phyloP scores from a whole-genome alignment of 352 stramenopile genomes.

The Phytopythium mirpurense region DNA sequence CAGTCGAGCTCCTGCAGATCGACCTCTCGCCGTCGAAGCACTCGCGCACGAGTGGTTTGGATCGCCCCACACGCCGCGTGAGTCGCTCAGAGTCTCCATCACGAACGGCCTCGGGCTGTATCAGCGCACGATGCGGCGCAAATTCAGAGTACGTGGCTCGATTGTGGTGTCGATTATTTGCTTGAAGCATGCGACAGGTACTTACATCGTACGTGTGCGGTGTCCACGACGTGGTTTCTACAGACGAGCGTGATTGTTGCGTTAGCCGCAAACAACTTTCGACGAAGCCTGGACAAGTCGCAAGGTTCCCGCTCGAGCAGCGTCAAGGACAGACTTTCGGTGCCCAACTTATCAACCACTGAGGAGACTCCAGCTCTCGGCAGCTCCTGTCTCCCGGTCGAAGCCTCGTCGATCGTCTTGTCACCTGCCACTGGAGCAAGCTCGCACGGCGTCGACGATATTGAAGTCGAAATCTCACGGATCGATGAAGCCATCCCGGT shows the following conservation, averaged over 20 bases:
- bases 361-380: background rate
- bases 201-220: too few species aligned
- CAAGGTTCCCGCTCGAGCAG: background rate
- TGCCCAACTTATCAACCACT: background rate
- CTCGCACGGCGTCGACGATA: background rate
- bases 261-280: conserved; percentile 48
- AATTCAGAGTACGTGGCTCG: conserved; percentile 44
- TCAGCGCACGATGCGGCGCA: conserved; percentile 50
- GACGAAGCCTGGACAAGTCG: conserved; percentile 37
- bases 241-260: conserved; percentile 56
- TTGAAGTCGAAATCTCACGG: background rate
- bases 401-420: background rate
- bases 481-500: background rate
- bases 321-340: background rate
- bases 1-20: conserved; percentile 16
- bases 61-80: conserved; percentile 31
- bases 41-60: conserved; percentile 48
- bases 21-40: conserved; percentile 28
- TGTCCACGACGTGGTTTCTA: background rate
- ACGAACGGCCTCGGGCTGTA: conserved; percentile 49
- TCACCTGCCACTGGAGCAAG: background rate
- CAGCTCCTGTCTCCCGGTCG: background rate
- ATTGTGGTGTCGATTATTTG: background rate
- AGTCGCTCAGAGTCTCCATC: conserved; percentile 43
- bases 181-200: too few species aligned